Base-by-base conservation (phyloP, 805 yeast species). In the Ogataea angusta region DNA sequence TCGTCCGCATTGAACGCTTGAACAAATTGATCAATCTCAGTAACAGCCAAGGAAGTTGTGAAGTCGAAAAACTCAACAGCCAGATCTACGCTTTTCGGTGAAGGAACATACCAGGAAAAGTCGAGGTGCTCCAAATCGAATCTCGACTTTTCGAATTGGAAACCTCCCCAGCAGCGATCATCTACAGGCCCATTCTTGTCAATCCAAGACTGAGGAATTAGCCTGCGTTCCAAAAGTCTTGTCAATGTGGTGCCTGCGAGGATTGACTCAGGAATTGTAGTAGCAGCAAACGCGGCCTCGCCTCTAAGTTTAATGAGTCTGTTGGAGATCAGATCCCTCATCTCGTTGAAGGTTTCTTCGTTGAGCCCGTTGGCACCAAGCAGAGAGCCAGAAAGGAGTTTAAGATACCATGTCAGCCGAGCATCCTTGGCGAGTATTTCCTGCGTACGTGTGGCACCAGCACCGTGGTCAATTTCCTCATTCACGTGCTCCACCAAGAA, bases 341-440 rank as follows among this genome's bases (percentile, higher is more conserved):
- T 53, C 22, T 79, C 76, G 0, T 62, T 59, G 5, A 68, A 62
- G 45, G 71, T 64, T 0, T 64, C 56, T 8, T 83, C 53, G 2
- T 82, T 54, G 3, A 67, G 57, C 0, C 60, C 63, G n/a, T 80
- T 80, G 1, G 91, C 82, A 42, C 83, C 83, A 17, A 88, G 78
- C 28, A 85, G 59, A 18, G 81, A 68, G 56, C 87, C 90, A 54
- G 82, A 79, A 30, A 90, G 61, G 2, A 88, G 75, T 3, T 81
- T 73, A 23, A 86, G 58, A 54, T 82, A 76, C 78, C 95, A 78
- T 22, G 78, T 78, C 7, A 93, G 63, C 14, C 81, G 75, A 22
- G 82, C 82, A 60, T 93, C 98, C 30, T 89, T 72, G n/a, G 85
- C 85, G 19, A 80, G 69, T 18, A 84, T 69, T 22, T 84, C 90